Percentiles rank a stretch among this genome's conserved stretches.
Evolutionary conservation across 306 rosid species (phyloP).

Genomic region (Cercis canadensis): DNA sequence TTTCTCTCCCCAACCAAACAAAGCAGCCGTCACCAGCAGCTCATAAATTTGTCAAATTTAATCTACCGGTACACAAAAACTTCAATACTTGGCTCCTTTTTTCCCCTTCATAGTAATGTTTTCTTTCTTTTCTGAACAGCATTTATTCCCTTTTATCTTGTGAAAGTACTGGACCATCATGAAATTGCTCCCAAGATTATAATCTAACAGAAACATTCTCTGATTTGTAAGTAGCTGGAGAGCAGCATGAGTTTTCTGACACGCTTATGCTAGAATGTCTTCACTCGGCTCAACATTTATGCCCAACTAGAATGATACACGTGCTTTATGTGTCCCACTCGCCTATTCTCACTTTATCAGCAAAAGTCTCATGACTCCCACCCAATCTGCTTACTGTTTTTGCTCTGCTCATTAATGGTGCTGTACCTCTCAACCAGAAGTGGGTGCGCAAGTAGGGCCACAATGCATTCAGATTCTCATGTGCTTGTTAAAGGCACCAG

Average conservation of each 20-base stretch:
- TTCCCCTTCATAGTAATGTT: no score
- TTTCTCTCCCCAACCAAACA: no score
- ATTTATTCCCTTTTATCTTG: no score
- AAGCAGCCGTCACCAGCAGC: no score
- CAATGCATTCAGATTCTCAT: not conserved
- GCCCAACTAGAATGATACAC: not conserved
- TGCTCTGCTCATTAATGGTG: not conserved
- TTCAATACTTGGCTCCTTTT: no score
- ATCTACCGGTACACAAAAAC: no score
- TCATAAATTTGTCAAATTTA: no score
- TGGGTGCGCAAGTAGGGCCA: not conserved
- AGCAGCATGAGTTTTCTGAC: constrained; percentile 7
- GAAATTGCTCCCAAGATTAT: not conserved
- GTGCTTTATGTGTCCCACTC: not conserved
- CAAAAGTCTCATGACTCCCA: not conserved
- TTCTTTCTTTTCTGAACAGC: no score
- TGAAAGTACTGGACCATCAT: not conserved
- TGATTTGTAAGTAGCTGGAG: not conserved
- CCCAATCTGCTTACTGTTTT: no score
- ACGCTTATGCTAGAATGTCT: constrained; percentile 8
- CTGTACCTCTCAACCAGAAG: not conserved
- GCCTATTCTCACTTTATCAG: not conserved
- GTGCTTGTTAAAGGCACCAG: not conserved
- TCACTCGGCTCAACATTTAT: not conserved
- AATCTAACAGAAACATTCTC: not conserved